Evolutionary conservation across 2,329 filamentous ascomycete species (phyloP), one percentile per base, ranked within the genome.

Genomic region (Colletotrichum tofieldiae): DNA sequence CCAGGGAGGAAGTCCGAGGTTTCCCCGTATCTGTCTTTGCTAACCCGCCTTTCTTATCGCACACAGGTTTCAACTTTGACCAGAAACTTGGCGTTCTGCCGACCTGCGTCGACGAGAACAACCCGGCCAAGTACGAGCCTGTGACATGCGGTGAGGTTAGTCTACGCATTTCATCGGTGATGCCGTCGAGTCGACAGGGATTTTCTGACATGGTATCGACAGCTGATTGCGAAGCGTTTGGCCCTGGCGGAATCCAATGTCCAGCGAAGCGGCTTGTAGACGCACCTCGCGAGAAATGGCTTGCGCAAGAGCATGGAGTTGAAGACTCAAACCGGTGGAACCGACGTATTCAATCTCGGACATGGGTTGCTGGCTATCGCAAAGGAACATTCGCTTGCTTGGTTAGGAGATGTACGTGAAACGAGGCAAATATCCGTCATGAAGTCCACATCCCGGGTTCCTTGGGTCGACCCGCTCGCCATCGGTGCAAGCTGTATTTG

Each of bases 21-120:
- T 41, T 55, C 47, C 39, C 39, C 41, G 14, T 43, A 23, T 23
- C 49, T 59, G 9, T 7, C 18, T 39, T n/a, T n/a, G 32, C 35
- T 66, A 62, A 66, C 35, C 47, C 9, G 29, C 37, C n/a, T 20
- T 20, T 51, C 43, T 62, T 60, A 18, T 47, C 29, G 18, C 16
- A 16, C 11, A 26, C 23, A 72, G 70, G 70, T 0, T 84, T 89
- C 71, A 88, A 88, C 74, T 86, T 87, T 58, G 86, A 89, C 70
- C 84, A 85, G 41, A 83, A 84, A n/a, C 84, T 85, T 67, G 81
- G 82, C 20, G 86, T 88, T 14, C 80, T 88, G 16, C 84, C 85
- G 0, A 86, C 83, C 8, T 88, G 86, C 73, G 79, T 83, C 35
- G 83, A 84, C n/a, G 81, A 84, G 54, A 78, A 78, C 0, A 84